phyloP scores from a whole-genome alignment of 2,329 filamentous ascomycete genomes.

The Trichoderma cornu-damae region DNA sequence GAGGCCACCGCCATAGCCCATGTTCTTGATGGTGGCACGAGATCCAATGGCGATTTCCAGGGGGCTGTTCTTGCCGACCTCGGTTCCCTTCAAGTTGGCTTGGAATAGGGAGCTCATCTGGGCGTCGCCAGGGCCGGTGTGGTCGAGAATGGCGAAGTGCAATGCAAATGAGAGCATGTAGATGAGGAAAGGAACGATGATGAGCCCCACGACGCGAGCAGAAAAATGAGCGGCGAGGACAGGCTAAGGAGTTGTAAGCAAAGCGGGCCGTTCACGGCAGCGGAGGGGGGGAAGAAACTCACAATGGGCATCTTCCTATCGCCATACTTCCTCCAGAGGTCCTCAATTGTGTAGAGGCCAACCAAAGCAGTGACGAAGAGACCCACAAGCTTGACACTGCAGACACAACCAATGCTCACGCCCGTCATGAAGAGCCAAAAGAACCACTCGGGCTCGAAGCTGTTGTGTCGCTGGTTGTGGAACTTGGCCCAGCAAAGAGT shows the following conservation, averaged over 20 bases:
- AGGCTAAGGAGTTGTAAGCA: constrained; percentile 30
- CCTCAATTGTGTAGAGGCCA: constrained; percentile 90
- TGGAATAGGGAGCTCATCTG: constrained; percentile 99
- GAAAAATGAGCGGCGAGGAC: constrained; percentile 72
- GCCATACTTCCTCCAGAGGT: constrained; percentile 97
- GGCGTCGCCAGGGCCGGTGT: constrained; percentile 93
- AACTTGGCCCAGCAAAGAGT: constrained; percentile 97
- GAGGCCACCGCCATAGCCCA: constrained; percentile 96
- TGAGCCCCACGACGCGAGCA: constrained; percentile 78
- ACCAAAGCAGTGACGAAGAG: constrained; percentile 94
- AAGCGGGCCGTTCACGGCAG: not conserved
- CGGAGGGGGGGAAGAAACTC: constrained; percentile 28
- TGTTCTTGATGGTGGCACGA: constrained; percentile 91
- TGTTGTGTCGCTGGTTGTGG: constrained; percentile 77
- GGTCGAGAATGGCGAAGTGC: constrained; percentile 90
- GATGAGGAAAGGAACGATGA: constrained; percentile 80
- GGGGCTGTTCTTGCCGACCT: constrained; percentile 90
- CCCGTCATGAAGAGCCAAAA: constrained; percentile 91
- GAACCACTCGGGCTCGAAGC: constrained; percentile 90
- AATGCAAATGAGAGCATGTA: constrained; percentile 95
- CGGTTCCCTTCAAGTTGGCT: constrained; percentile 87
- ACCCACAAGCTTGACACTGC: constrained; percentile 97
- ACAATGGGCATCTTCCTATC: constrained; percentile 85
- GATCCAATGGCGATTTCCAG: constrained; percentile 89
- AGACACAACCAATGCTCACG: constrained; percentile 93